Base-by-base conservation (phyloP, 2,329 filamentous ascomycete species). In the Botryotinia globosa region DNA sequence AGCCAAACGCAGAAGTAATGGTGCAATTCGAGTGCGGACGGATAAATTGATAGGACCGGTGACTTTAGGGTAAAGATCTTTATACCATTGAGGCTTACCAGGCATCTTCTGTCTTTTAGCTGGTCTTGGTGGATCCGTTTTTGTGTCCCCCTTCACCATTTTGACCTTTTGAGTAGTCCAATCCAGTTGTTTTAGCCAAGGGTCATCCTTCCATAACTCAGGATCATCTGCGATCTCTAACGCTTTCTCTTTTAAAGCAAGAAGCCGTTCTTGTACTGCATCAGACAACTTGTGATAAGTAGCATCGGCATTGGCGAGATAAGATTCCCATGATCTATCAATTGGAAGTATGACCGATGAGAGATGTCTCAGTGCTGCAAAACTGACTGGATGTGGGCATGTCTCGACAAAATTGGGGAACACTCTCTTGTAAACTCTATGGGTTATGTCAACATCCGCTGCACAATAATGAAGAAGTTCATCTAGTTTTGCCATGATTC, bases 361-460 rank as follows among this genome's bases (percentile, higher is more conserved):
- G n/a, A 99, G 86, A 81, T 98, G 96, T 25, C 96, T 89, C 29
- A 99, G 85, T 2, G 96, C 96, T 3, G 94, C 95, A 79, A 99
- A 99, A 82, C 94, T 98, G 79, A 99, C 96, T 0, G 96, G 96
- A 82, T 99, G 97, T 0, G 96, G 96, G 80, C 96, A 99, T 39
- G 92, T 93, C 62, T 94, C 86, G 32, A 98, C 85, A 78, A 98
- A 99, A 73, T 92, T 91, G 1, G 94, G 93, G 75, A 99, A 96
- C 1, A 98, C 94, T 74, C 94, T 94, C 80, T 94, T 91, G 82
- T 95, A 99, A n/a, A 99, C 92, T 65, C 90, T 90, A 78, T 99
- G 96, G 0, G 96, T 99, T 77, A 98, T 90, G 51, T 91, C 90
- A 29, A 99, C 96, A 83, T 99, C 96, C 1, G 93, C 93, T 20